Evolutionary conservation across 1,139 yeast genomes (phyloP), one percentile per base, ranked within the genome.

Genomic region (Candida frijolesensis): DNA sequence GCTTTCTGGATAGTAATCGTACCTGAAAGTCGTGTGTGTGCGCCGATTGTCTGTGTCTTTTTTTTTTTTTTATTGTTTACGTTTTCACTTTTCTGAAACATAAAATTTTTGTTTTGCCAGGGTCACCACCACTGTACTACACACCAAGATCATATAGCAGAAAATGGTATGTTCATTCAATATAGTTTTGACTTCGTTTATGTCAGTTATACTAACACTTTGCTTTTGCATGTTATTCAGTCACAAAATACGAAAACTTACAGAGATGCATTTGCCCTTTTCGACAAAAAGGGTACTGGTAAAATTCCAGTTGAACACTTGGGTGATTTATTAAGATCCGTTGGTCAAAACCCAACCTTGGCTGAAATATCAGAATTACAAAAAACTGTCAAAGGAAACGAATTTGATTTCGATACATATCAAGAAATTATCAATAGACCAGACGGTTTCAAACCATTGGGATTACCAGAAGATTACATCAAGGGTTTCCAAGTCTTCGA

Each of bases 401-500:
- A 80, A 54, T 78, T 87, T 58, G 91, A 87, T 63, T 89, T 85
- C 60, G 94, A 86, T 49, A 83, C 91, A 14, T 90, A 88, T 69
- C 84, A 86, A 57, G 82, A 83, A 68, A 80, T 89, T 61, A 85
- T 89, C 60, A 85, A 85, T 67, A 84, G 96, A 70, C 96, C 95
- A 45, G 92, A 88, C 62, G 96, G 96, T 0, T 90, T 89, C 80
- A 87, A 87, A 70, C 85, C 92, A 34, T 80, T 89, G 54, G 96
- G 96, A n/a, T 88, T 87, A 61, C 94, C 96, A 25, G 99, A 94
- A 66, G 99, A 94, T 70, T 94, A 94, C 71, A 84, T 94, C 64
- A 89, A 95, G 65, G 99, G 98, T 1, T 94, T 94, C 82, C 98
- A 94, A 73, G 97, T 94, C 10, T 94, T 94, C 60, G 99, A 94